These are phyloP conservation scores for Aspergillus proliferans DNA, from an alignment of 2,329 filamentous ascomycete genomes.

Conservation along the genomic window DNA sequence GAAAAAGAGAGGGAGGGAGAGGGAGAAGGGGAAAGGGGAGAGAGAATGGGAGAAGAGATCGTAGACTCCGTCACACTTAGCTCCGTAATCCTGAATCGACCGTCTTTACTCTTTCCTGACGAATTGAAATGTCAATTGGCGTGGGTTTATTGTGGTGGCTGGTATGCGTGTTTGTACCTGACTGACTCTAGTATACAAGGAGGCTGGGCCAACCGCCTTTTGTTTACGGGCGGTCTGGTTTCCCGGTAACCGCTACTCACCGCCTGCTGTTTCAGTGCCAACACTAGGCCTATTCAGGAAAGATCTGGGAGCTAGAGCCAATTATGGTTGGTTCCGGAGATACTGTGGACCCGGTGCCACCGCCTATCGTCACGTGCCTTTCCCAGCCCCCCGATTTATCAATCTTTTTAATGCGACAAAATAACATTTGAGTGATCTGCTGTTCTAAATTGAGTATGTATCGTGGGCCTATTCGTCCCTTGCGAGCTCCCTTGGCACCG, in stretches of 20 bases:
- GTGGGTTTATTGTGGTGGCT: constrained; percentile 25
- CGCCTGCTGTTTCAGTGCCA: constrained; percentile 18
- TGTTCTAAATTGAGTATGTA: not conserved
- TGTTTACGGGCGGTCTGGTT: constrained; percentile 35
- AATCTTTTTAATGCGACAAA: not conserved
- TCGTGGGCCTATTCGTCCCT: not conserved
- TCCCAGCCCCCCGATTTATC: constrained; percentile 15
- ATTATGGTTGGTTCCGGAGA: constrained; percentile 2
- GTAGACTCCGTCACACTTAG: constrained; percentile 26
- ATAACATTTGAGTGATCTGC: not conserved
- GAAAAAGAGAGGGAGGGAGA: constrained; percentile 14
- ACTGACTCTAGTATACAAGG: constrained; percentile 17
- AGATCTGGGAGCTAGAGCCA: constrained; percentile 4
- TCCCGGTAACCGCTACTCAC: constrained; percentile 28
- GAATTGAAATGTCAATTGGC: not conserved
- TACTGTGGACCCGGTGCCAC: constrained; percentile 3
- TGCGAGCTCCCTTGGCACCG: not conserved
- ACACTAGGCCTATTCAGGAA: constrained; percentile 9
- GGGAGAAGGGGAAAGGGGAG: constrained; percentile 20
- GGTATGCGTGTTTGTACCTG: constrained; percentile 13
- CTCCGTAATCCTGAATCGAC: not conserved
- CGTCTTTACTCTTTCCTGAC: too few species aligned
- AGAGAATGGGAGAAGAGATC: constrained; percentile 22
- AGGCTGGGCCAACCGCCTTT: constrained; percentile 38
- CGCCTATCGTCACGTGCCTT: constrained; percentile 10